Base-by-base conservation (phyloP, 805 yeast species). In the Saccharomycodes ludwigii region DNA sequence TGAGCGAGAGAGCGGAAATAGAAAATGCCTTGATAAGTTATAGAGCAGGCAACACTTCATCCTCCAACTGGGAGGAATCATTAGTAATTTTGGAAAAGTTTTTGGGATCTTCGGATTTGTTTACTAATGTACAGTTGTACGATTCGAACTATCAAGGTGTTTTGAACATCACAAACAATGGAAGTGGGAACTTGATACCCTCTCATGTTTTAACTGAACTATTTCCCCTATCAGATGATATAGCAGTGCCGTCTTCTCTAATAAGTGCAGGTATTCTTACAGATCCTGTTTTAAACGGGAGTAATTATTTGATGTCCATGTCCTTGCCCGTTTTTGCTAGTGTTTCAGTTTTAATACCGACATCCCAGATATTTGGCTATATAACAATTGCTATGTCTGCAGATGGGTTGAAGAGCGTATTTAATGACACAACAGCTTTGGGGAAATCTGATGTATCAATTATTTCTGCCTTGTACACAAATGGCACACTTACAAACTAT, bases 251-350 rank as follows among this genome's bases (percentile, higher is more conserved):
- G 11, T 47, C 65, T 3, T 48, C 71, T 7, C 32, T 64, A 2
- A 52, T 55, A 15, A 41, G 61, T 1, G 54, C 53, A 0, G 79
- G 78, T n/a, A 54, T 65, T 33, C 38, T 81, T 11, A 58, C 75
- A 1, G 94, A 93, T 3, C 95, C 95, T 0, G 59, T 70, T 1
- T 32, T 56, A 12, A 71, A 73, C 41, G 47, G 50, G 23, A 42
- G 60, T 1, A 36, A 62, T 2, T 76, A 67, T 43, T 66, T 73
- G 41, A 59, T 82, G 66, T 82, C 94, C 1, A 58, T 85, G 55
- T 79, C 95, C 0, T 42, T 83, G 4, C 91, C 95, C 0, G 67
- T 85, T 3, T 76, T 65, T 43, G 69, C 83, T 12, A 77, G 79
- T 41, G 65, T 76, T n/a, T 76, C 93, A 2, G 76, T 81, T 15